Evolutionary conservation across 768 basidiomycete species (phyloP).

Genomic region (Pholiota molesta): DNA sequence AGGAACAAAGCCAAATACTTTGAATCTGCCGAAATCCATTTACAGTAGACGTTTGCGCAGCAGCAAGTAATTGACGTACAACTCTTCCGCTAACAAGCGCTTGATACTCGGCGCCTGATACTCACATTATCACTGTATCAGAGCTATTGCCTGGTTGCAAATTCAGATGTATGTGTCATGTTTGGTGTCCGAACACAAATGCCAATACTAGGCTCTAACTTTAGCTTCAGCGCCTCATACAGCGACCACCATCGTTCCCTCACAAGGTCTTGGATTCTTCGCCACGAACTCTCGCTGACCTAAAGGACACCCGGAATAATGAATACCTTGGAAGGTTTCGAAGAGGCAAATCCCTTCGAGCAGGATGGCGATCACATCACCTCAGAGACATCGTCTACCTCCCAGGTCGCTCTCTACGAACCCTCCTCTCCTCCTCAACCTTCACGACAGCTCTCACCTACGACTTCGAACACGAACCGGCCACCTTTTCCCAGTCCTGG

Average conservation of each 20-base stretch:
- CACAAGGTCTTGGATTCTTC: background rate
- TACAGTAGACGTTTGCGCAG: background rate
- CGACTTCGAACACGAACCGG: conserved; percentile 36
- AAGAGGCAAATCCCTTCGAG: conserved; percentile 73
- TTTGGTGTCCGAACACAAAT: conserved; percentile 4
- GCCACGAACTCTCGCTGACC: background rate
- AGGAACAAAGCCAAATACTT: conserved; percentile 45
- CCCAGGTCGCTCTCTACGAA: conserved; percentile 57
- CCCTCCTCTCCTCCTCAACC: conserved; percentile 57
- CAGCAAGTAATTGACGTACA: conserved; percentile 1
- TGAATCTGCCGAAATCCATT: conserved; percentile 15
- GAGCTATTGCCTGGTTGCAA: background rate
- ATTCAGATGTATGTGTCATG: conserved; percentile 1
- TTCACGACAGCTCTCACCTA: conserved; percentile 50
- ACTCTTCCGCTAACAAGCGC: background rate
- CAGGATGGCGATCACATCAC: conserved; percentile 44
- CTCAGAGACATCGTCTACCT: conserved; percentile 58
- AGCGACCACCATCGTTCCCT: background rate
- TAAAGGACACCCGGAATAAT: conserved; percentile 13
- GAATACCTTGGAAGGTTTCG: conserved; percentile 36
- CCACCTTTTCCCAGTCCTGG: conserved; percentile 61
- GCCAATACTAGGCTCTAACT: conserved; percentile 4
- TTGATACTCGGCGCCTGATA: background rate
- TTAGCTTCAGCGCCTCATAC: conserved; percentile 11
- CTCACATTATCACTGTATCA: background rate